Percentiles rank a stretch among this genome's conserved stretches.
Conservation (phyloP, 495 filamentous ascomycete genomes). For the Aspergillus steynii region DNA sequence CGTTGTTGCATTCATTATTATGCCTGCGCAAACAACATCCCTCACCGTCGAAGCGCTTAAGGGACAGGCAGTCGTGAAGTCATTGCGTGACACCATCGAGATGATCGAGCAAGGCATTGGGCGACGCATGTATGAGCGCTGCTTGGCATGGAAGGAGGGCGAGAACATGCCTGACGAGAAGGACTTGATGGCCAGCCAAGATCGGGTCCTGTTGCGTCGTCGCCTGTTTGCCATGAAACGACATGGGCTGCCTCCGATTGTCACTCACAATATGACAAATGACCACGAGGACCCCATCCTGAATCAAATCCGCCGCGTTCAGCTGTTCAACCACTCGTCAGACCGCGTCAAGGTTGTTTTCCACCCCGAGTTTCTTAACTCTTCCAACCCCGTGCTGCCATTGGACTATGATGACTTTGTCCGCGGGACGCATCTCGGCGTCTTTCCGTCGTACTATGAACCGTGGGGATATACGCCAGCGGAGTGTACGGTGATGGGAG, state of each 20-base stretch:
- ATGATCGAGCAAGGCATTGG: conserved; percentile 89
- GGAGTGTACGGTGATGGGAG: conserved; percentile 98
- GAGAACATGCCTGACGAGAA: conserved; percentile 92
- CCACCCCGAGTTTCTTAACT: conserved; percentile 96
- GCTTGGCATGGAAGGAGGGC: conserved; percentile 91
- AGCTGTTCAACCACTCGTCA: conserved; percentile 92
- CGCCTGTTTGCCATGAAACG: conserved; percentile 96
- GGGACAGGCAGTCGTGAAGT: conserved; percentile 96
- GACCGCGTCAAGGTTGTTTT: conserved; percentile 98
- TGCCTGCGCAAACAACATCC: conserved; percentile 97
- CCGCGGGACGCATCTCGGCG: conserved; percentile 89
- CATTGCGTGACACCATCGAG: conserved; percentile 85
- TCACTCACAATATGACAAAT: conserved; percentile 99
- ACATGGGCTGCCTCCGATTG: conserved; percentile 84
- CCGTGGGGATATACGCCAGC: conserved; percentile 99
- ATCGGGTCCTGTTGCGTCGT: conserved; percentile 89
- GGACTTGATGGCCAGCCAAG: conserved; percentile 86
- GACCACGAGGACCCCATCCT: conserved; percentile 91
- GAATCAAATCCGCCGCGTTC: conserved; percentile 93
- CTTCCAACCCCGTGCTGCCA: conserved; percentile 90
- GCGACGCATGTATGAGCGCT: conserved; percentile 90
- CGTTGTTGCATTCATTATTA: conserved; percentile 98
- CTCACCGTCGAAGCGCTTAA: conserved; percentile 94
- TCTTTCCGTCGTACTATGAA: conserved; percentile 98
- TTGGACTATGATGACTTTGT: conserved; percentile 99